These are phyloP conservation scores for Petunia secreta DNA, from an alignment of 257 asterid species.

Conservation along the genomic window DNA sequence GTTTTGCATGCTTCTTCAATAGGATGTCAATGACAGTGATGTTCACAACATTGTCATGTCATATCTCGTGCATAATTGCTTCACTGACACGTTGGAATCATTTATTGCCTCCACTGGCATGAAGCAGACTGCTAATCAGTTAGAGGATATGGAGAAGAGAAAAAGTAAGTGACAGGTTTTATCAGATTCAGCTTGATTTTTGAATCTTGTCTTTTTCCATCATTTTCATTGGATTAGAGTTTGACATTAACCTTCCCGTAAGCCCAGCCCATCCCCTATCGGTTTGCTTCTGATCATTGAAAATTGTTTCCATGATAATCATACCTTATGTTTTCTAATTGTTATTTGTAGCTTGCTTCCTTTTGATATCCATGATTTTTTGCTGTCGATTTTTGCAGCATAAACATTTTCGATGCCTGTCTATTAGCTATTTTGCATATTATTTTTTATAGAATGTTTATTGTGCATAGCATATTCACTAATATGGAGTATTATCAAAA, in stretches of 20 bases:
- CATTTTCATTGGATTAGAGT: neutral
- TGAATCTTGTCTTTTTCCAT: neutral
- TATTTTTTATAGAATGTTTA: neutral
- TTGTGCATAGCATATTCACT: constrained; percentile 1
- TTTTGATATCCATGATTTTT: neutral
- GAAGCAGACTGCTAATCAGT: constrained; percentile 53
- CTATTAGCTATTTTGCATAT: no score
- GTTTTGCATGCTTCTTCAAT: constrained; percentile 20
- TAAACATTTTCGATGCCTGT: neutral
- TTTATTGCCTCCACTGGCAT: constrained; percentile 66
- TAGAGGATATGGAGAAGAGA: constrained; percentile 79
- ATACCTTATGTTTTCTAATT: neutral
- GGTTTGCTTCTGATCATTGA: neutral
- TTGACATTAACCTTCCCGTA: neutral
- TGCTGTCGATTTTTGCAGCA: constrained; percentile 1
- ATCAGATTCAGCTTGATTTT: neutral
- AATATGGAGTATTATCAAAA: neutral
- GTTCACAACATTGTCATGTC: constrained; percentile 74
- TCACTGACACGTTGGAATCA: constrained; percentile 73
- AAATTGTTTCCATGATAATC: neutral
- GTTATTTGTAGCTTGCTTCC: neutral
- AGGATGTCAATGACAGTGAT: constrained; percentile 74
- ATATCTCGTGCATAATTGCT: constrained; percentile 86
- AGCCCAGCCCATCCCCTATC: neutral
- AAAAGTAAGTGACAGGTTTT: constrained; percentile 59